Base-by-base conservation (phyloP, 495 filamentous ascomycete genomes). In the Cercophora sp. region DNA sequence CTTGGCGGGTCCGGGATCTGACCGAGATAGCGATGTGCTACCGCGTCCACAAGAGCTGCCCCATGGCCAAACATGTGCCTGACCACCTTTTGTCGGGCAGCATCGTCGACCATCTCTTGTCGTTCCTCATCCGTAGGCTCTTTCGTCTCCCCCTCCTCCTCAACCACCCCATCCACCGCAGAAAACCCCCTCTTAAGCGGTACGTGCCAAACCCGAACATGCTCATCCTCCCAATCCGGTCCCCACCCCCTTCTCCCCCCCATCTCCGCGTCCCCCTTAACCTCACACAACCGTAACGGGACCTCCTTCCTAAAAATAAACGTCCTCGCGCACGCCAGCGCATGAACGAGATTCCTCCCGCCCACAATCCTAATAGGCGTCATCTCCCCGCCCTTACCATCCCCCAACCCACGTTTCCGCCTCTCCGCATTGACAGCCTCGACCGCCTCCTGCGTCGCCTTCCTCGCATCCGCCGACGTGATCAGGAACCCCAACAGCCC, bases 221-320 rank as follows among this genome's bases (percentile, higher is more conserved):
- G 82, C 16, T 77, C 70, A 66, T 96, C 91, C 42, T 75, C 56
- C 77, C 81, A 96, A 32, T 88, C 82, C 0, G 91, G 89, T 23
- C 52, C 58, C 24, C 58, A 51, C 1, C 37, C 44, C 25, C 20
- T 23, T 16, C 27, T 31, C 15, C 25, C 39, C 5, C 61, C 72
- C 36, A 77, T 75, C 18, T 70, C 51, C 31, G 71, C 72, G 47
- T 86, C 75, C 67, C 70, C 51, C 32, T 72, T 72, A 49, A 87
- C 75, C 67, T 97, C 93, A 40, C 76, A 74, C 20, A 81, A 76
- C 18, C 63, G 69, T 1, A 96, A 35, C 1, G 90, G 89, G 63
- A 92, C 77, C 0, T 85, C 84, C 61, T 85, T 88, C 22, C 93
- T 76, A 62, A 97, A 92, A n/a, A 98, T 78, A 67, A 96, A 97